Conservation (phyloP, 2,329 filamentous ascomycete species). For the Seiridium cupressi region DNA sequence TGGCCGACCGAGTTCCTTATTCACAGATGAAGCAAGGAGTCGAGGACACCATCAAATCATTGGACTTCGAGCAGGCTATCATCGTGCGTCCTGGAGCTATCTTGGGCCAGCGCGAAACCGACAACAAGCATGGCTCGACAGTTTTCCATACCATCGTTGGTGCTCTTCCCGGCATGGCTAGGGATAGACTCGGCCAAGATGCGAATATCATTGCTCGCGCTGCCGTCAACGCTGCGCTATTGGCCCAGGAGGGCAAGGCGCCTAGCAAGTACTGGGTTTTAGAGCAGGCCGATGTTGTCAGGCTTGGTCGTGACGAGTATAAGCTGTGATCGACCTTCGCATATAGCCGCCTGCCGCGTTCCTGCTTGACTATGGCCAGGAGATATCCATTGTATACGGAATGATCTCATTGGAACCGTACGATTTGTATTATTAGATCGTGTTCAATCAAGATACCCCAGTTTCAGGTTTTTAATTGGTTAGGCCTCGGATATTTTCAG, state of each 20-base stretch:
- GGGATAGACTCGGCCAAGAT: conserved; percentile 72
- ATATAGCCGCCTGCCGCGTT: neutral
- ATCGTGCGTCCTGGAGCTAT: conserved; percentile 75
- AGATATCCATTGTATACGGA: no score
- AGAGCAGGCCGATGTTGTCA: conserved; percentile 61
- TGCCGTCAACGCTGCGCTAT: conserved; percentile 57
- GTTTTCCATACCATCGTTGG: conserved; percentile 54
- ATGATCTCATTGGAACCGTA: no score
- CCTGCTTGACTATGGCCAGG: no score
- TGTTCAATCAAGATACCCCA: no score
- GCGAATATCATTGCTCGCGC: conserved; percentile 69
- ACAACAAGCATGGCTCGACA: conserved; percentile 55
- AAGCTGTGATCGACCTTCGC: conserved; percentile 16
- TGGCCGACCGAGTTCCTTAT: conserved; percentile 44
- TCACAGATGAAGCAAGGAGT: conserved; percentile 82
- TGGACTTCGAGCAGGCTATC: conserved; percentile 76
- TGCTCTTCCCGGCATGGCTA: conserved; percentile 54
- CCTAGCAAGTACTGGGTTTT: conserved; percentile 61
- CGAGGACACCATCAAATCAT: conserved; percentile 70
- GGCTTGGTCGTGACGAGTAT: conserved; percentile 61
- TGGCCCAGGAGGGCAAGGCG: conserved; percentile 59
- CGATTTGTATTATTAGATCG: no score
- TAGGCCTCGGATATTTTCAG: no score
- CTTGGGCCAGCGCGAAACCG: conserved; percentile 64
- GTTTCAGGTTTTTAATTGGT: no score